A percentile compares a stretch with the other conserved stretches of the same genome.
phyloP scores from a whole-genome alignment of 2,329 filamentous ascomycete species.

The Ascocoryne sarcoides region DNA sequence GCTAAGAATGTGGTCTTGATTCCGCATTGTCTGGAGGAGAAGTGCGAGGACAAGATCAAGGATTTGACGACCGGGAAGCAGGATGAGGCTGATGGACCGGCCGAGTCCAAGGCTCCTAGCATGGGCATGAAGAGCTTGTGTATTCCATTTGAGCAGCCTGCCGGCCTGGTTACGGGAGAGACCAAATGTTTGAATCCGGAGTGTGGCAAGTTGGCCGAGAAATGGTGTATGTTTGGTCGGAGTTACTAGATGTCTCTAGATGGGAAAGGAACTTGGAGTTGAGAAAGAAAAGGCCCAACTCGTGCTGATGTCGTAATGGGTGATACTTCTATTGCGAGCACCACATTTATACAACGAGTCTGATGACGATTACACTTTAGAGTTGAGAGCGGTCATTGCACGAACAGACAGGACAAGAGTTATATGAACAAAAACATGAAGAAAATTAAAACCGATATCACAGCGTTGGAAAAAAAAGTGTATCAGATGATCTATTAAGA shows the following conservation, averaged over 20 bases:
- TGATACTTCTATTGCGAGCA: too few species aligned
- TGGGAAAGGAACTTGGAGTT: too few species aligned
- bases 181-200: conserved; percentile 91
- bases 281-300: too few species aligned
- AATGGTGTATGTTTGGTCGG: conserved; percentile 89
- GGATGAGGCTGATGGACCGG: conserved; percentile 37
- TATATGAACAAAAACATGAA: too few species aligned
- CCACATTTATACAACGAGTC: too few species aligned
- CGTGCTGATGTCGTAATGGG: too few species aligned
- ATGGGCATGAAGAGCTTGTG: conserved; percentile 73
- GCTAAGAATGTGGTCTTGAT: conserved; percentile 88
- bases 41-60: conserved; percentile 94
- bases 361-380: too few species aligned
- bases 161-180: conserved; percentile 66
- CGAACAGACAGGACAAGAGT: too few species aligned
- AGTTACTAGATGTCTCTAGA: conserved; percentile 32
- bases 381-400: too few species aligned
- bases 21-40: conserved; percentile 71
- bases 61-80: conserved; percentile 75
- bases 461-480: too few species aligned
- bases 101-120: conserved; percentile 47
- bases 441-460: too few species aligned
- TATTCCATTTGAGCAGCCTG: conserved; percentile 80
- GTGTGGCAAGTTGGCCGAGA: conserved; percentile 66
- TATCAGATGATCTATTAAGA: conserved; percentile 21